Evolutionary conservation across 768 basidiomycete genomes (phyloP), one percentile per base, ranked within the genome.

Genomic region (Auriscalpium vulgare): DNA sequence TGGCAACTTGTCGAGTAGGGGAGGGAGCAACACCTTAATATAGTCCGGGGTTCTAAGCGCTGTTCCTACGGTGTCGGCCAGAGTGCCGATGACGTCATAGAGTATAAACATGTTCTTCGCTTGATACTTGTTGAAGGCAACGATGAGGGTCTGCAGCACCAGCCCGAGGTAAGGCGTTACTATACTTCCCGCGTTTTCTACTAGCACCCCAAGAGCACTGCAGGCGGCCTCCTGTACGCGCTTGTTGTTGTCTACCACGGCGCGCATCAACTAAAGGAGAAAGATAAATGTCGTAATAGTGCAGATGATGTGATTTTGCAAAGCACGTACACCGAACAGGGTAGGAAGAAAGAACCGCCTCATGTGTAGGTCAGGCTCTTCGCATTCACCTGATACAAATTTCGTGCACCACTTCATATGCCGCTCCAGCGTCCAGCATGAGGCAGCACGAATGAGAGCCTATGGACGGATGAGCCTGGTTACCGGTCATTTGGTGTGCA

Each of bases 191-290:
- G 97, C 97, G 68, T 98, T 97, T 70, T 99, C 97, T 69, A 98
- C 97, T 10, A 98, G 81, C 13, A 97, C 98, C 10, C 97, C 97
- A 66, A 99, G 98, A 1, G 97, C 97, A 61, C 92, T 95, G 72
- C 97, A 99, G 10, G 95, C 97, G 4, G 97, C 97, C 72, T 99
- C 97, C 74, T 99, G 97, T 1, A 99, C 97, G 21, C 94, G 88
- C 73, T 99, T 98, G 75, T 99, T 98, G 70, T 91, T 91, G 69
- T 99, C 97, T 50, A 98, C 75, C n/a, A 97, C 93, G 90, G 95
- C 97, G 55, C 91, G 86, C 57, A 99, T 84, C 50, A 99, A 84
- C 95, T 98, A 62, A n/a, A 57, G 52, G 47, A 38, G 11, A 51
- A 61, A 45, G 19, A 52, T 6, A 45, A 35, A 56, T n/a, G n/a